Percentiles rank a stretch among this genome's conserved stretches.
These are phyloP conservation scores for Neurospora cerealis DNA, from an alignment of 495 filamentous ascomycete species.

Conservation along the genomic window DNA sequence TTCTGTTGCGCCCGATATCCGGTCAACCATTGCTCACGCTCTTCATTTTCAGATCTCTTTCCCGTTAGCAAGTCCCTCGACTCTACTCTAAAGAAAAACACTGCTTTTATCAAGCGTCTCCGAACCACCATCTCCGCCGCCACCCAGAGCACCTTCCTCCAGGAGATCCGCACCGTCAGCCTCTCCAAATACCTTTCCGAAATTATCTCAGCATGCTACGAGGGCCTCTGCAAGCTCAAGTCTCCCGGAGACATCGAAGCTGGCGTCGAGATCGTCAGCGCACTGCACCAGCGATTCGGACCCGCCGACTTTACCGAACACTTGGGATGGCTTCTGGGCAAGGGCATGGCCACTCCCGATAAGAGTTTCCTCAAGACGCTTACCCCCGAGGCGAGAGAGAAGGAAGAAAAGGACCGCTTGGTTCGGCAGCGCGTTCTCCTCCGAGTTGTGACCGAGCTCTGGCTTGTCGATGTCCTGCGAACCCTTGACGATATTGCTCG, in stretches of 20 bases:
- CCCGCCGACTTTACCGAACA: slow-evolving; percentile 83
- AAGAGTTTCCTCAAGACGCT: slow-evolving; percentile 74
- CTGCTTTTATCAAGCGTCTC: slow-evolving; percentile 93
- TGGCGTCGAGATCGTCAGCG: slow-evolving; percentile 85
- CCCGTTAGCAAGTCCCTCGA: slow-evolving; percentile 73
- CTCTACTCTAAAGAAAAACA: slow-evolving; percentile 97
- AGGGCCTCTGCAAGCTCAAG: slow-evolving; percentile 88
- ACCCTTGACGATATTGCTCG: slow-evolving; percentile 82
- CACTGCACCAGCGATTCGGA: slow-evolving; percentile 92
- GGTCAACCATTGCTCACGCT: slow-evolving; percentile 3
- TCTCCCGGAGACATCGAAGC: slow-evolving; percentile 81
- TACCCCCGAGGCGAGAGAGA: slow-evolving; percentile 71
- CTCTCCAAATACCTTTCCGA: slow-evolving; percentile 97
- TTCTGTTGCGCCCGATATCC: slow-evolving; percentile 5
- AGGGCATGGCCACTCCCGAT: slow-evolving; percentile 85
- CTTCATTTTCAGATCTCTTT: slow-evolving; percentile 55
- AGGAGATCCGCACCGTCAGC: slow-evolving; percentile 86
- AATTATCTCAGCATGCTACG: slow-evolving; percentile 95
- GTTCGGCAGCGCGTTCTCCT: slow-evolving; percentile 77
- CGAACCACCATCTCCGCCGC: slow-evolving; percentile 78
- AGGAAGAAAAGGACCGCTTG: slow-evolving; percentile 91
- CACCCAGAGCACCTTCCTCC: slow-evolving; percentile 69
- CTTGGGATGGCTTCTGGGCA: slow-evolving; percentile 86
- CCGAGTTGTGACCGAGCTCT: slow-evolving; percentile 87
- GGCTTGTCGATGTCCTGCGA: slow-evolving; percentile 80